These are phyloP conservation scores for Lactifluus rugatus DNA, from an alignment of 768 basidiomycete genomes.

Conservation along the genomic window DNA sequence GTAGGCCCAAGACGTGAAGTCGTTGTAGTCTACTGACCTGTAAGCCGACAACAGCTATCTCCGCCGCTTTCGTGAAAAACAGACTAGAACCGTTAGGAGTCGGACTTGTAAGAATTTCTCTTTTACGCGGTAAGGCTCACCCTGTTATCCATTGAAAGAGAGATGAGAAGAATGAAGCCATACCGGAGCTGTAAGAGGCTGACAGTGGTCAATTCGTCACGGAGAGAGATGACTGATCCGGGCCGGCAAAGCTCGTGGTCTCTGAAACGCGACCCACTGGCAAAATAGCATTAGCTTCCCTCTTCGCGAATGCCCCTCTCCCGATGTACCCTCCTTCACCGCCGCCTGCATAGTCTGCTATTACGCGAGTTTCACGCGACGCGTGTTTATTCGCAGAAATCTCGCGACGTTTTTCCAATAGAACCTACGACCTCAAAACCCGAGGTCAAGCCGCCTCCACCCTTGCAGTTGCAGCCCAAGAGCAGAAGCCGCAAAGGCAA, in stretches of 20 bases:
- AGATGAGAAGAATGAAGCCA: constrained; percentile 26
- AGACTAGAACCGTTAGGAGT: constrained; percentile 34
- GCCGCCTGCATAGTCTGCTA: too few species aligned
- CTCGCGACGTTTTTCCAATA: not conserved
- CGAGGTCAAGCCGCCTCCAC: not conserved
- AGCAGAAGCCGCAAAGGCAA: not conserved
- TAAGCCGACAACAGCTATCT: constrained; percentile 85
- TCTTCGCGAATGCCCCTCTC: constrained; percentile 2
- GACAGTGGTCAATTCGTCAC: not conserved
- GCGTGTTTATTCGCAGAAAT: not conserved
- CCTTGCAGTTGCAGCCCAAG: not conserved
- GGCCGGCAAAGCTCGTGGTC: not conserved
- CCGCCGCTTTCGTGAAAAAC: constrained; percentile 81
- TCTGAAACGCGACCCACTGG: not conserved
- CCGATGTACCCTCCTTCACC: not conserved
- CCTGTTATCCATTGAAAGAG: constrained; percentile 51
- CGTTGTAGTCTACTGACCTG: constrained; percentile 42
- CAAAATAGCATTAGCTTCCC: not conserved
- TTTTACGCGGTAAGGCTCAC: constrained; percentile 23
- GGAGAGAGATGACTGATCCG: not conserved
- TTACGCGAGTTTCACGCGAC: not conserved
- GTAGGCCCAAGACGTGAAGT: not conserved
- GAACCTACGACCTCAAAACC: not conserved
- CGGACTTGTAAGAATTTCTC: not conserved
- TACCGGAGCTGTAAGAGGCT: not conserved